phyloP scores from a whole-genome alignment of 1,139 yeast species.

The Saccharomyces pastorianus region DNA sequence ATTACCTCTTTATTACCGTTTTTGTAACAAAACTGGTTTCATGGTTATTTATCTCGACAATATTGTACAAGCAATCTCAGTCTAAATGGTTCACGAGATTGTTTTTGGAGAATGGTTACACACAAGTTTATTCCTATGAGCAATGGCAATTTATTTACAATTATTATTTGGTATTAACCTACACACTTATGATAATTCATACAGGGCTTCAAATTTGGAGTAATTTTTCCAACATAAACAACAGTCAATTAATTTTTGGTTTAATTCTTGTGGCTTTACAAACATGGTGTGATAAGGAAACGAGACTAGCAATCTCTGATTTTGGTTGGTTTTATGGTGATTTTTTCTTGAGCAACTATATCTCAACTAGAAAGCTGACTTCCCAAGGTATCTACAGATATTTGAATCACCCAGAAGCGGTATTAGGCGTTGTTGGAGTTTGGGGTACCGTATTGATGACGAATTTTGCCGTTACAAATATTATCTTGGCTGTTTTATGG shows the following conservation, averaged over 20 bases:
- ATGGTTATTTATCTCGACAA: conserved; percentile 43
- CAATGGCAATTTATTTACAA: conserved; percentile 75
- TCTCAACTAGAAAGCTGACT: conserved; percentile 41
- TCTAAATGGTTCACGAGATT: conserved; percentile 59
- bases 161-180: conserved; percentile 37
- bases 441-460: conserved; percentile 70
- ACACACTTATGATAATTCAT: conserved; percentile 34
- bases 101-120: conserved; percentile 58
- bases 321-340: conserved; percentile 92
- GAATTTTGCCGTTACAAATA: conserved; percentile 47
- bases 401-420: conserved; percentile 76
- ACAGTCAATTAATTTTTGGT: conserved; percentile 48
- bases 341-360: conserved; percentile 57
- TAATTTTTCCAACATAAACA: conserved; percentile 16
- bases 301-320: conserved; percentile 67
- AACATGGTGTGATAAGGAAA: conserved; percentile 64
- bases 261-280: conserved; percentile 56
- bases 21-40: conserved; percentile 47
- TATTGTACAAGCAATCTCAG: conserved; percentile 55
- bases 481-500: conserved; percentile 57
- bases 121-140: conserved; percentile 60
- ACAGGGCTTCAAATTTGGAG: conserved; percentile 23
- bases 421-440: conserved; percentile 74
- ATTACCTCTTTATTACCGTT: conserved; percentile 41
- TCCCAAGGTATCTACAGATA: conserved; percentile 82